Conservation (phyloP, 2,329 filamentous ascomycete species). For the Trichoderma semiorbis region DNA sequence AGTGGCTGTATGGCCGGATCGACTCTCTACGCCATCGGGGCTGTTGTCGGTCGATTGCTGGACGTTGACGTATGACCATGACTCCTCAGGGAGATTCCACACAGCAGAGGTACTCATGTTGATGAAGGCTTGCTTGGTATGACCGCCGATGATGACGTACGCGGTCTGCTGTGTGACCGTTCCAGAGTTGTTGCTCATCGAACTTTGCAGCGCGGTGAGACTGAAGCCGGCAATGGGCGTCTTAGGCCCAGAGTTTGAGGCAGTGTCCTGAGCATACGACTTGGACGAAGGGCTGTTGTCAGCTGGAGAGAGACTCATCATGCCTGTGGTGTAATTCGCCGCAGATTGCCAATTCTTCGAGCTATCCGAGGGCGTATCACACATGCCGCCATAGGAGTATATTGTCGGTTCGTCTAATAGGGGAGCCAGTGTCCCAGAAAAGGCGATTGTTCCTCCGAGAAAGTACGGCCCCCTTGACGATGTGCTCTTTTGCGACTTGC, state of each 20-base stretch:
- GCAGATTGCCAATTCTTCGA: conserved; percentile 57
- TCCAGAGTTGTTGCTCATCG: conserved; percentile 64
- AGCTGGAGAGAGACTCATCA: conserved; percentile 62
- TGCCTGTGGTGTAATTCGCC: conserved; percentile 75
- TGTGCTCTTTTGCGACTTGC: conserved; percentile 21
- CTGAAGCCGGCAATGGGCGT: conserved; percentile 84
- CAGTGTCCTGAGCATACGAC: conserved; percentile 36
- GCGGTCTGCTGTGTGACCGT: conserved; percentile 68
- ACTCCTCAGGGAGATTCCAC: conserved; percentile 81
- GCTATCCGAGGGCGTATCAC: conserved; percentile 50
- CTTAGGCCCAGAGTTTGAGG: conserved; percentile 56
- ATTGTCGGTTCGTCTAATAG: conserved; percentile 52
- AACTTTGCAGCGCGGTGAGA: conserved; percentile 69
- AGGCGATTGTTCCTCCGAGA: conserved; percentile 59
- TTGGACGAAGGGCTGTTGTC: conserved; percentile 21
- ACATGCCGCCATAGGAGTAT: conserved; percentile 91
- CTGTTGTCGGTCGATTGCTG: conserved; percentile 41
- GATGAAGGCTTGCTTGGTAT: conserved; percentile 79
- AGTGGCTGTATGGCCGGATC: conserved; percentile 86
- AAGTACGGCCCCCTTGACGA: conserved; percentile 42
- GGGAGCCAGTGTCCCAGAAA: conserved; percentile 59
- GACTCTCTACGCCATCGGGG: conserved; percentile 59
- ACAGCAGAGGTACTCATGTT: conserved; percentile 91
- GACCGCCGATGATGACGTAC: conserved; percentile 80
- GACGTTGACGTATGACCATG: conserved; percentile 79